Conservation (phyloP, 164 flowering plant species). For the Liquidambar formosana region DNA sequence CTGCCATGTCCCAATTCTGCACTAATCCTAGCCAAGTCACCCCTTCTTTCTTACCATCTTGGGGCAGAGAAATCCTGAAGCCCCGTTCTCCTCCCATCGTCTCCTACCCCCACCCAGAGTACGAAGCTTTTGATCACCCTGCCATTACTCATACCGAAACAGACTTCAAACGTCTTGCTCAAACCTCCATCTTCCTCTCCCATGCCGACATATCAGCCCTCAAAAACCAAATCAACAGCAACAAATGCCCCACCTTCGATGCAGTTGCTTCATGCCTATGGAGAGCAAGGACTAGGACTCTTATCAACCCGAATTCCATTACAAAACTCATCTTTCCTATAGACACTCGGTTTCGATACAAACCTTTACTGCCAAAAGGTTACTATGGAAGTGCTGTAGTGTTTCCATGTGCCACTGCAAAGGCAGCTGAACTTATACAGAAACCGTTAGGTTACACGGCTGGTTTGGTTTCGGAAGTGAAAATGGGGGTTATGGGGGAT, state of each 20-base stretch:
- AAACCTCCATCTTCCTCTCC: conserved; percentile 25
- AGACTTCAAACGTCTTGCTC: conserved; percentile 17
- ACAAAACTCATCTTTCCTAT: conserved; percentile 12
- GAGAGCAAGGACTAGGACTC: conserved; percentile 23
- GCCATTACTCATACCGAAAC: neutral
- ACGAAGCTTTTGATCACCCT: conserved; percentile 3
- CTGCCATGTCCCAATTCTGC: conserved; percentile 15
- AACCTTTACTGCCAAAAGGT: conserved; percentile 18
- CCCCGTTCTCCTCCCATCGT: conserved; percentile 15
- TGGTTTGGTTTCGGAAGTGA: conserved; percentile 18
- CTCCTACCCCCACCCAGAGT: conserved; percentile 16
- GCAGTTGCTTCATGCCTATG: conserved; percentile 18
- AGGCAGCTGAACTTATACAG: conserved; percentile 6
- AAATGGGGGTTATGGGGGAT: conserved; percentile 17
- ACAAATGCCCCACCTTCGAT: conserved; percentile 12
- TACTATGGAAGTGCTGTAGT: conserved; percentile 28
- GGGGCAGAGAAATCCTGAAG: conserved; percentile 22
- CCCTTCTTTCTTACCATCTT: conserved; percentile 18
- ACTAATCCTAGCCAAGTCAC: conserved; percentile 6
- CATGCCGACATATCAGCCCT: conserved; percentile 7
- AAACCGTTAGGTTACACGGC: conserved; percentile 21
- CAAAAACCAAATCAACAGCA: conserved; percentile 11
- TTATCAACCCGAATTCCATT: conserved; percentile 1
- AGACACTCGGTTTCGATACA: conserved; percentile 11
- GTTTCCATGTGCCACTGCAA: conserved; percentile 20